Evolutionary conservation across 169 alveolate genomes (phyloP).

Genomic region (Neospora caninum): DNA sequence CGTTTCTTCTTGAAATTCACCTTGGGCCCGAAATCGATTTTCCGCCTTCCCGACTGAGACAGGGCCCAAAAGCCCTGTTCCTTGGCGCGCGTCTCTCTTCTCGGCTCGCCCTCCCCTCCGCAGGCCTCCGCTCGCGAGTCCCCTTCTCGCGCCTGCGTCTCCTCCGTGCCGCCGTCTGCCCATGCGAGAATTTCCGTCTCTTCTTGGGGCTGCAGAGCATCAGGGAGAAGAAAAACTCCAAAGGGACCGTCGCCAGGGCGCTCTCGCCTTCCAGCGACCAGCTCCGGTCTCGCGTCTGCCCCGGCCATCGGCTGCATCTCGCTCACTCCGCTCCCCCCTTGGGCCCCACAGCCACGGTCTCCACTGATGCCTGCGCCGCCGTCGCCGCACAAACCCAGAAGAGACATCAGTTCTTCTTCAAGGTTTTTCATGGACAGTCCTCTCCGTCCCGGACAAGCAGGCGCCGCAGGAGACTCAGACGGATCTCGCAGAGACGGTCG

Average conservation of each 20-base stretch:
- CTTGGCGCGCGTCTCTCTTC: background rate
- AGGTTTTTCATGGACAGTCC: no score
- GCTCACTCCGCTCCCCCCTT: no score
- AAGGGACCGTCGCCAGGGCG: background rate
- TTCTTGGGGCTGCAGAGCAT: background rate
- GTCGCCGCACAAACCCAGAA: no score
- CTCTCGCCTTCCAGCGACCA: no score
- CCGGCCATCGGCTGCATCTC: no score
- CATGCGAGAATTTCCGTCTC: constrained; percentile 12
- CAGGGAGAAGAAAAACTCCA: background rate
- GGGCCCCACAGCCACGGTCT: no score
- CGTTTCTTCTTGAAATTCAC: constrained; percentile 12
- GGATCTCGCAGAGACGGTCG: no score
- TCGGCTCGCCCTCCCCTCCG: background rate
- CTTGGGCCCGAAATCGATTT: constrained; percentile 12
- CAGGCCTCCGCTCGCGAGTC: background rate
- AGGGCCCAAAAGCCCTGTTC: background rate
- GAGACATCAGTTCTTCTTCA: no score
- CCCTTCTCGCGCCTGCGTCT: background rate
- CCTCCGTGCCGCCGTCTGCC: background rate
- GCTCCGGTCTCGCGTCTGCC: no score
- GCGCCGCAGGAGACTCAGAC: no score
- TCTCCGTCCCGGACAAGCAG: no score
- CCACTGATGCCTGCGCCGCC: no score
- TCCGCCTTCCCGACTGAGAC: constrained; percentile 19